Evolutionary conservation across 345 rosid genomes (phyloP), one percentile per base, ranked within the genome.

Genomic region (Eucalyptus shirleyi): DNA sequence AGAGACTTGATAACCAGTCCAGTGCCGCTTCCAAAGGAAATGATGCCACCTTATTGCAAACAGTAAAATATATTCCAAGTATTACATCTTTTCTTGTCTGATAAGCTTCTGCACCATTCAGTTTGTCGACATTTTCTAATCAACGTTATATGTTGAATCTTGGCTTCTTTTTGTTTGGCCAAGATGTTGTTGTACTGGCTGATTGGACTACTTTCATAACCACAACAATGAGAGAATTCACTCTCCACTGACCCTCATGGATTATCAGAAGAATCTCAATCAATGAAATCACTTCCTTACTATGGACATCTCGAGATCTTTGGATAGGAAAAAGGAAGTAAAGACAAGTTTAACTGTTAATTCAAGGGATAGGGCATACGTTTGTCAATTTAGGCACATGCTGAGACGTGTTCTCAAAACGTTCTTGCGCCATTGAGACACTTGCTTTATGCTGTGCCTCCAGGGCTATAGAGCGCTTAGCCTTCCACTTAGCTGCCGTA

Each of bases 361-460:
- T 77, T 77, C 30, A 77, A 10, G 85, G 30, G 85, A 77, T 21
- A 77, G 47, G 30, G 85, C 85, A 28, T 87, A 93, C 96, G 94
- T 91, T 92, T 88, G 88, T 90, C 86, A 50, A 86, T 28, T 62
- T 60, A 65, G 87, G 4, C 16, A 47, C 88, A n/a, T 50, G 86
- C 34, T 5, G 88, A 89, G 88, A 56, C 67, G 86, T 90, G 86
- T 90, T 87, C 87, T 89, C 82, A 18, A 86, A 86, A 90, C 55
- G 88, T 90, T 90, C 92, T 86, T 87, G 88, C 14, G 83, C 53
- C 88, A 80, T 86, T 81, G 87, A 85, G 83, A 87, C 91, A 34
- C 86, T 82, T 50, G 89, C 86, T 65, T 37, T 40, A 6, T 83
- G 90, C 87, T 92, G 94, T 88, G 91, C 90, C 88, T 91, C 94